phyloP scores from a whole-genome alignment of 129 eudicot genomes.

The Sambucus nigra region DNA sequence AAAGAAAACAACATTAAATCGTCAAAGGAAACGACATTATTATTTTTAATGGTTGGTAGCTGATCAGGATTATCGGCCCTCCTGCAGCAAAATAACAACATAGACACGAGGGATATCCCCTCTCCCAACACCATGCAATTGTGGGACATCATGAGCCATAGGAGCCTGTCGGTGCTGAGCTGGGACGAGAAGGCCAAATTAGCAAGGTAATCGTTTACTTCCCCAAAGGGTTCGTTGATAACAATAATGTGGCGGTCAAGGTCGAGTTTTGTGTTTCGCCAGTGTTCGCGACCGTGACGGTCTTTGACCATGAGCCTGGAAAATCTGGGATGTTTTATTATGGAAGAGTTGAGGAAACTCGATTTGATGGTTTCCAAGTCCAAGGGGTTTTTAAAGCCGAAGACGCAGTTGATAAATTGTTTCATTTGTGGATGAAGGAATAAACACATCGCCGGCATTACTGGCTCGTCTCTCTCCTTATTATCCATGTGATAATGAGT shows the following conservation, averaged over 20 bases:
- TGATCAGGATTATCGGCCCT: slow-evolving; percentile 30
- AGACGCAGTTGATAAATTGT: slow-evolving; percentile 46
- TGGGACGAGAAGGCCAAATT: slow-evolving; percentile 59
- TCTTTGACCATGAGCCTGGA: slow-evolving; percentile 49
- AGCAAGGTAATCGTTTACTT: slow-evolving; percentile 41
- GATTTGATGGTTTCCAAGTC: slow-evolving; percentile 22
- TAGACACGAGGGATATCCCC: slow-evolving; percentile 68
- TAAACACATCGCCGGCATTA: slow-evolving; percentile 61
- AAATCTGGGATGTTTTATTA: slow-evolving; percentile 72
- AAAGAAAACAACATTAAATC: no score
- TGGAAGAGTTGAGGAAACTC: slow-evolving; percentile 34
- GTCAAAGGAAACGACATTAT: no score
- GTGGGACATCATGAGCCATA: slow-evolving; percentile 61
- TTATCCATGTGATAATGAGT: neutral
- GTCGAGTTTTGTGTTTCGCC: slow-evolving; percentile 47
- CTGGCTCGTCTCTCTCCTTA: slow-evolving; percentile 32
- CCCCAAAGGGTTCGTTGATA: slow-evolving; percentile 18
- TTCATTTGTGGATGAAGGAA: slow-evolving; percentile 42
- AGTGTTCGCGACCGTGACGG: slow-evolving; percentile 43
- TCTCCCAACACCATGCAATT: slow-evolving; percentile 69
- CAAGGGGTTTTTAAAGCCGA: slow-evolving; percentile 34
- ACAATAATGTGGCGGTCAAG: slow-evolving; percentile 57
- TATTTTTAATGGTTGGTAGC: slow-evolving; percentile 22
- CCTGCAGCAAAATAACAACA: slow-evolving; percentile 41
- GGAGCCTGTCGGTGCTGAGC: slow-evolving; percentile 46